Conservation (phyloP, 495 filamentous ascomycete genomes). For the Zalerion maritima region DNA sequence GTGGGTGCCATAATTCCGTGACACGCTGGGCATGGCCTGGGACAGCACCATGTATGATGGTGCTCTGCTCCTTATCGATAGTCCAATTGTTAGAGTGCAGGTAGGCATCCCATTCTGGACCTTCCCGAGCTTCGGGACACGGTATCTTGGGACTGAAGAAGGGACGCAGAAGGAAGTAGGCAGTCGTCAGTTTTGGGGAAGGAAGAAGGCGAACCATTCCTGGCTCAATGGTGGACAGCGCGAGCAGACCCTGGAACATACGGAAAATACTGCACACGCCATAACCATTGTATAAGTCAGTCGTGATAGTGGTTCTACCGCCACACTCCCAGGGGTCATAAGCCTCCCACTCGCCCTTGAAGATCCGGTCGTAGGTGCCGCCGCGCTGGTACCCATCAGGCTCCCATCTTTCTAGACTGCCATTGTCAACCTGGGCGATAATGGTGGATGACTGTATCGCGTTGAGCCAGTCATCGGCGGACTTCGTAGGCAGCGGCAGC, state of each 20-base stretch:
- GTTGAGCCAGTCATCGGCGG: conserved; percentile 26
- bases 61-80: conserved; percentile 29
- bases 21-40: conserved; percentile 72
- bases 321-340: conserved; percentile 78
- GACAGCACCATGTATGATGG: conserved; percentile 64
- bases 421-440: conserved; percentile 70
- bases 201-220: conserved; percentile 80
- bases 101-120: conserved; percentile 31
- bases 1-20: conserved; percentile 60
- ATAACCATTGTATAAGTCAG: conserved; percentile 76
- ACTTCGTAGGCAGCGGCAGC: conserved; percentile 10
- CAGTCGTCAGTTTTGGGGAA: conserved; percentile 63
- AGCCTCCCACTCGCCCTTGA: conserved; percentile 67
- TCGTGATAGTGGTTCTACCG: conserved; percentile 52
- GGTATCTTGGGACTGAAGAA: conserved; percentile 54
- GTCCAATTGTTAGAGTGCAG: conserved; percentile 45
- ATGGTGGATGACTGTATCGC: conserved; percentile 28
- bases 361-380: conserved; percentile 60
- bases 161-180: conserved; percentile 75
- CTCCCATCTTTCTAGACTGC: conserved; percentile 83
- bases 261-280: conserved; percentile 78
- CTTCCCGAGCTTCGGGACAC: conserved; percentile 19
- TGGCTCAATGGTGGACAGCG: conserved; percentile 63
- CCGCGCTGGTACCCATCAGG: conserved; percentile 60
- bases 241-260: conserved; percentile 80